Conservation (phyloP, 148 eudicot species). For the Nyssa sinensis region DNA sequence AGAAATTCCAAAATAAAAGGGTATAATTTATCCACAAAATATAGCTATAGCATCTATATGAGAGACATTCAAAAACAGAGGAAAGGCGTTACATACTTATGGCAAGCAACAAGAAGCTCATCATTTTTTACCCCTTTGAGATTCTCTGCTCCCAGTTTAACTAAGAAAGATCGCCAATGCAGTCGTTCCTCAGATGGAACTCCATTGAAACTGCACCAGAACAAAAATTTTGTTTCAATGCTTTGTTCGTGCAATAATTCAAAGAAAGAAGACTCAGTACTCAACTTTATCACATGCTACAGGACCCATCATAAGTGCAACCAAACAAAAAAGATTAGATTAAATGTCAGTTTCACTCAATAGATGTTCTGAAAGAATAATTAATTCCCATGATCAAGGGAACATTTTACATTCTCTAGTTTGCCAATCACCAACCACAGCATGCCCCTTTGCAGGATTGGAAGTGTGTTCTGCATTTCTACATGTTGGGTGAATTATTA, state of each 20-base stretch:
- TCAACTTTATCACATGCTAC: not conserved
- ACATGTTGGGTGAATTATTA: not conserved
- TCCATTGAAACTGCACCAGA: conserved; percentile 80
- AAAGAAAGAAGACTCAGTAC: not conserved
- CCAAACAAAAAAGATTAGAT: not conserved
- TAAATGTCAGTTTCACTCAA: not conserved
- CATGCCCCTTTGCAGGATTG: not conserved
- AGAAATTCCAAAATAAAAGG: conserved; percentile 2
- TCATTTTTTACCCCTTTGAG: conserved; percentile 91
- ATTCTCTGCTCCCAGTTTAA: conserved; percentile 91
- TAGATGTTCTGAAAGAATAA: not conserved
- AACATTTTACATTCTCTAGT: not conserved
- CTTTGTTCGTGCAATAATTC: not conserved
- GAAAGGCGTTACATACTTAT: conserved; percentile 62
- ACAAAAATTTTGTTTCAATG: not conserved
- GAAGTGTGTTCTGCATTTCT: not conserved
- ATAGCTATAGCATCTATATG: not conserved
- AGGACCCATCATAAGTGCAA: not conserved
- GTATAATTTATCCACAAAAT: not conserved
- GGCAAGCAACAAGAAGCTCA: conserved; percentile 96
- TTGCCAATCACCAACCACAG: conserved; percentile 4
- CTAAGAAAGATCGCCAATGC: conserved; percentile 96
- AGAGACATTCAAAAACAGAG: not conserved
- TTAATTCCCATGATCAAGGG: not conserved
- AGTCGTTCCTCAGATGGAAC: conserved; percentile 96